Percentiles rank a stretch among this genome's conserved stretches.
These are phyloP conservation scores for Xylaria bambusicola DNA, from an alignment of 495 filamentous ascomycete genomes.

Conservation along the genomic window DNA sequence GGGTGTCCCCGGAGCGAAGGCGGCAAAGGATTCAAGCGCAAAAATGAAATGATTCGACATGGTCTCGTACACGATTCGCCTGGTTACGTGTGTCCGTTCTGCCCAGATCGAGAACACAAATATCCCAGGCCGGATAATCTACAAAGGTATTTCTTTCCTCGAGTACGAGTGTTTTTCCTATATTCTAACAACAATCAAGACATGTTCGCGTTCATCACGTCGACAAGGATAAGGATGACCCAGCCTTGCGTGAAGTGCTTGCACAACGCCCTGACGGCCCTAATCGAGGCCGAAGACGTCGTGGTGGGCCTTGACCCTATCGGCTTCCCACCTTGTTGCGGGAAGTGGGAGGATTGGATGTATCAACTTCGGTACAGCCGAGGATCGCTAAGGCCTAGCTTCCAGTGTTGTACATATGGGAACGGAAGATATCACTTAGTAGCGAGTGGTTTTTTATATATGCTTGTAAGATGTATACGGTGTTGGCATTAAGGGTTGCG, in stretches of 20 bases:
- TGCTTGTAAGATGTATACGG: slow-evolving; percentile 1
- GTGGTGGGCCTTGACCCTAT: slow-evolving; percentile 40
- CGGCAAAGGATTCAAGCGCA: slow-evolving; percentile 96
- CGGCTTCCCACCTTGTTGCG: neutral
- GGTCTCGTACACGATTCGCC: slow-evolving; percentile 93
- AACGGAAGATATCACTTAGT: neutral
- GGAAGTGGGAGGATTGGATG: neutral
- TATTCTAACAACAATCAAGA: slow-evolving; percentile 47
- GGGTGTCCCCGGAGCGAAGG: slow-evolving; percentile 77
- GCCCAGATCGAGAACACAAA: slow-evolving; percentile 91
- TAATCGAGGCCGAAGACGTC: slow-evolving; percentile 76
- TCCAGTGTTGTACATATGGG: slow-evolving; percentile 14
- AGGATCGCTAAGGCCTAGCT: neutral
- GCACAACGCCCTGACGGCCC: slow-evolving; percentile 83
- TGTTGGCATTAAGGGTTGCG: slow-evolving; percentile 8
- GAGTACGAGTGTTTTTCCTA: neutral
- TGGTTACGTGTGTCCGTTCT: slow-evolving; percentile 97
- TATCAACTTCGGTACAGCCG: neutral
- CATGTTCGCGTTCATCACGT: slow-evolving; percentile 87
- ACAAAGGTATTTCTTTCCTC: slow-evolving; percentile 69
- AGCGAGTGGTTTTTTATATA: slow-evolving; percentile 1
- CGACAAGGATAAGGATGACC: slow-evolving; percentile 85
- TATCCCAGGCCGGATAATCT: slow-evolving; percentile 97
- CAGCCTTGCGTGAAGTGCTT: slow-evolving; percentile 74
- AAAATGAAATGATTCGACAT: slow-evolving; percentile 99